Evolutionary conservation across 2,329 filamentous ascomycete species (phyloP), one percentile per base, ranked within the genome.

Genomic region (Cytospora chrysosperma): DNA sequence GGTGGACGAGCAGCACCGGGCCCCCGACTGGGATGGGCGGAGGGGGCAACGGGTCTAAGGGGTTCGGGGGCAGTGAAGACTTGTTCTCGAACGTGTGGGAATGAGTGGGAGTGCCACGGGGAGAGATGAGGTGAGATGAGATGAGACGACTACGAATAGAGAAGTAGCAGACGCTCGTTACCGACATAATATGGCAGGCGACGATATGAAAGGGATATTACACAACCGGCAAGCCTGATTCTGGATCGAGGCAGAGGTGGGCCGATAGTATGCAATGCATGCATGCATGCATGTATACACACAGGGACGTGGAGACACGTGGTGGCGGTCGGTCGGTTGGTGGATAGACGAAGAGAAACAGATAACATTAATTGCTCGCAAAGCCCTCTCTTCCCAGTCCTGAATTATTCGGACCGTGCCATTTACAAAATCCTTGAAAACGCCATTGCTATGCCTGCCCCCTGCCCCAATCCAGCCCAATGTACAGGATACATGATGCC

Each of bases 21-120:
- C 81, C 76, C 34, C 72, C 79, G 24, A 74, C 73, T 51, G 75
- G 74, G 56, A 75, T 75, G 27, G 72, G 47, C 3, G 37, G 37
- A 9, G 30, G 37, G 15, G 30, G 37, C 3, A 17, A n/a, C 21
- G 56, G 60, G 27, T 21, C 50, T 4, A 66, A 66, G 61, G 85
- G 85, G 17, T 85, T 88, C 69, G 87, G 85, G 24, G 86, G 82
- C 59, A 88, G 86, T 61, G 94, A 97, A 68, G 94, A 98, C 78
- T 75, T 98, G 71, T 98, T 98, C 77, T 93, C 90, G 34, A 98
- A 98, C 76, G 94, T 98, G 56, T 98, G 94, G 94, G 85, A 93
- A 78, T 97, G 85, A 93, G 78, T 97, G 76, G 72, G 63, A 17
- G 10, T 24, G 9, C 24, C n/a, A 10, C 47, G 49, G 34, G 1